Base-by-base conservation (phyloP, 176 grass and related monocot species). In the Chloris gayana region DNA sequence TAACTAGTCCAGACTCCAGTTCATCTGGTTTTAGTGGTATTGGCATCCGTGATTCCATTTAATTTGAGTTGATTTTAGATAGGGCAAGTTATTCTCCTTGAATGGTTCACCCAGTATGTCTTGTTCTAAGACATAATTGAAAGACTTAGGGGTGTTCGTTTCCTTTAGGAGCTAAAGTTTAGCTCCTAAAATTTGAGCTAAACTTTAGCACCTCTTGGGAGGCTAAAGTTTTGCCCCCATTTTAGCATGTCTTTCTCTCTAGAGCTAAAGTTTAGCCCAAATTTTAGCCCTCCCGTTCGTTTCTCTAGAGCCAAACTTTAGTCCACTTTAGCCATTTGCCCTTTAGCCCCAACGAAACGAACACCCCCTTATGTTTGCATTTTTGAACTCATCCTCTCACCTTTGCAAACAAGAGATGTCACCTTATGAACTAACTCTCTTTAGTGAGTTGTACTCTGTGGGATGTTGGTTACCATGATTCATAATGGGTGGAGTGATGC, bases 291-390 rank as follows among this genome's bases (percentile, higher is more conserved):
- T n/a, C n/a, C n/a, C n/a, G n/a, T n/a, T n/a, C n/a, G n/a, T n/a
- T n/a, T n/a, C n/a, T n/a, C n/a, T n/a, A n/a, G n/a, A n/a, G n/a
- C n/a, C n/a, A n/a, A n/a, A n/a, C n/a, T n/a, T n/a, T n/a, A n/a
- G n/a, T n/a, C n/a, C n/a, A n/a, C n/a, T n/a, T n/a, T n/a, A n/a
- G n/a, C n/a, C n/a, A n/a, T n/a, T n/a, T n/a, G n/a, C n/a, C n/a
- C n/a, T n/a, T n/a, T n/a, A n/a, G n/a, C n/a, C n/a, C n/a, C n/a
- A n/a, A n/a, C n/a, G n/a, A n/a, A n/a, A n/a, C n/a, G n/a, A n/a
- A n/a, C n/a, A n/a, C n/a, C n/a, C n/a, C n/a, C n/a, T n/a, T 14
- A 64, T 69, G 65, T 72, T 51, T 82, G 21, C 17, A 31, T 39
- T n/a, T 0, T 51, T 8, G 0, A 38, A 49, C 69, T 51, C 27